Conservation (phyloP, 345 rosid genomes). For the Noccaea caerulescens region DNA sequence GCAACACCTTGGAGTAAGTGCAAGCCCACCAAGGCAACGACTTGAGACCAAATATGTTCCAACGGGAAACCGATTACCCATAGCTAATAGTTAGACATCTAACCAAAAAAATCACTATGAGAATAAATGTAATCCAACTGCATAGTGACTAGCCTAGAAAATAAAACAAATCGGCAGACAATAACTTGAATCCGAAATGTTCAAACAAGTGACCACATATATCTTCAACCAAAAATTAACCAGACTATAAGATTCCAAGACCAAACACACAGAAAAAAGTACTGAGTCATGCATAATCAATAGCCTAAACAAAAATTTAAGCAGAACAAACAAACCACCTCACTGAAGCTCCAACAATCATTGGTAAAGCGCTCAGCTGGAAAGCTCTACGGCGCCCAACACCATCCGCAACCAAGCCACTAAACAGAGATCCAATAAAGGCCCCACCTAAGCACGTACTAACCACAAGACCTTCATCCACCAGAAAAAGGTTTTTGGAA, state of each 20-base stretch:
- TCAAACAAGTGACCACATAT: slow-evolving; percentile 11
- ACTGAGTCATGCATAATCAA: slow-evolving; percentile 13
- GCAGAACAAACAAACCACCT: slow-evolving; percentile 53
- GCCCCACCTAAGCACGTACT: slow-evolving; percentile 96
- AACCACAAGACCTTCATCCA: slow-evolving; percentile 84
- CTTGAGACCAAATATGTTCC: slow-evolving; percentile 12
- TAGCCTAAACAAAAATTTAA: slow-evolving; percentile 12
- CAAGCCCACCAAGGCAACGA: slow-evolving; percentile 16
- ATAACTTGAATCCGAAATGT: background rate
- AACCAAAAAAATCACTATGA: background rate
- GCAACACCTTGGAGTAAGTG: slow-evolving; percentile 10
- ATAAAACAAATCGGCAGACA: slow-evolving; percentile 15
- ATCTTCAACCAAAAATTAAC: slow-evolving; percentile 10
- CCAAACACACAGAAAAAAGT: slow-evolving; percentile 4
- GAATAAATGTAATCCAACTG: slow-evolving; percentile 5
- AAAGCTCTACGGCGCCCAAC: slow-evolving; percentile 91
- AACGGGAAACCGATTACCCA: slow-evolving; percentile 8
- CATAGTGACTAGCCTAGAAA: slow-evolving; percentile 24
- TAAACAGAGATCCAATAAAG: slow-evolving; percentile 77
- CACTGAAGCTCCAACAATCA: slow-evolving; percentile 84
- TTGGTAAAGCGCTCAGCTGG: slow-evolving; percentile 85
- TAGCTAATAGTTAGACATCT: background rate
- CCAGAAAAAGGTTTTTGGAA: slow-evolving; percentile 38
- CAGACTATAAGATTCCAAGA: background rate
- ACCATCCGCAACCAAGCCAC: slow-evolving; percentile 93